Base-by-base conservation (phyloP, 805 yeast species). In the Torulaspora indica region DNA sequence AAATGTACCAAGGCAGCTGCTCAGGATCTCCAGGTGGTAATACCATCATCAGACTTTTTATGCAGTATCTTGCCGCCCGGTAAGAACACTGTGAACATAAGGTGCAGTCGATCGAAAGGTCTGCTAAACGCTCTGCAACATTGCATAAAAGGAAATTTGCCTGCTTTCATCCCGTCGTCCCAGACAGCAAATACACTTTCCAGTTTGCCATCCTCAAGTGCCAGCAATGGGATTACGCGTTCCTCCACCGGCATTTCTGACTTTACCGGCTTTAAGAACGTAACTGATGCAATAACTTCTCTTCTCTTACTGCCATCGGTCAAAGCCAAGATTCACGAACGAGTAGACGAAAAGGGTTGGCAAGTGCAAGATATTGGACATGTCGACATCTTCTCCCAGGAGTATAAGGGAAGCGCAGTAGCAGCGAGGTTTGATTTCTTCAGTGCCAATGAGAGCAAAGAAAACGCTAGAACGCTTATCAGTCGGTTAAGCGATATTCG, bases 21-120 rank as follows among this genome's bases (percentile, higher is more conserved):
- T 2, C 62, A 56, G 33, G 68, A 63, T 47, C 40, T 62, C 17
- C 68, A 63, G 42, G 27, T 62, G 5, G 40, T 48, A 12, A 40
- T 62, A 4, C 56, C 63, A 0, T 7, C 43, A 2, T 20, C 34
- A 2, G 47, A 49, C 37, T 32, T 52, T n/a, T 20, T 58, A 8
- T 39, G 42, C 6, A 46, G 49, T 24, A 28, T 36, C 7, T 22
- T 54, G 3, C 47, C 54, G 6, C 44, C 48, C 8, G 43, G 35
- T 3, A 23, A 28, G 8, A 41, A 44, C n/a, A 53, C 51, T 3
- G 33, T 61, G 20, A 53, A 58, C 9, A 34, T 63, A 14, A 53
- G 68, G 42, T 56, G 54, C 34, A 24, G 43, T 1, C 45, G 50
- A 22, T 46, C 54, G 9, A 60, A 58, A 6, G 43, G 47, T 10